Percentiles rank a stretch among this genome's conserved stretches.
phyloP scores from a whole-genome alignment of 2,329 filamentous ascomycete species.

The Pezicula carpinea region DNA sequence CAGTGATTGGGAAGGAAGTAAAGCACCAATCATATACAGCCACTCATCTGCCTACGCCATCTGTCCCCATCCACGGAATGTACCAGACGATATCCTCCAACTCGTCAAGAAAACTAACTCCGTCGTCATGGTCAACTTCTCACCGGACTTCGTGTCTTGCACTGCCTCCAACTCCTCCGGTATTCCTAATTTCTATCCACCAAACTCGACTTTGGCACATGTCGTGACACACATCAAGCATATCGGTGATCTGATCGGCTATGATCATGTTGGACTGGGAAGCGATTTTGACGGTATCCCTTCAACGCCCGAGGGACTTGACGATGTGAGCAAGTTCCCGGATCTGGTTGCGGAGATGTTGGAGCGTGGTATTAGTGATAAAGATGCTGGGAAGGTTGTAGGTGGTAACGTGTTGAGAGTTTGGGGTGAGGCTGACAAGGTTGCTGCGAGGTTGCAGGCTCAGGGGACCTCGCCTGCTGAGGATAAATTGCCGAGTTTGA shows the following conservation, averaged over 20 bases:
- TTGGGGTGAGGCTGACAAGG: conserved; percentile 72
- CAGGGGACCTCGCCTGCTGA: conserved; percentile 43
- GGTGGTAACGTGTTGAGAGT: conserved; percentile 81
- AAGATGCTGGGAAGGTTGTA: conserved; percentile 68
- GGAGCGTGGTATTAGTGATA: conserved; percentile 66
- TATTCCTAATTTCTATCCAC: conserved; percentile 61
- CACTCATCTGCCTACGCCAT: conserved; percentile 78
- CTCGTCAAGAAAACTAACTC: conserved; percentile 70
- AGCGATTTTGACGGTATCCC: conserved; percentile 83
- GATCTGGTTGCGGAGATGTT: conserved; percentile 73
- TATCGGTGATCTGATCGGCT: conserved; percentile 80
- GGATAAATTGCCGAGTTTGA: conserved; percentile 39
- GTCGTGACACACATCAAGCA: conserved; percentile 78
- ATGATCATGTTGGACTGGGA: conserved; percentile 81
- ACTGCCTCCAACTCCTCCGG: conserved; percentile 48
- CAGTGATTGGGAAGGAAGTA: conserved; percentile 62
- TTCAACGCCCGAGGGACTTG: conserved; percentile 64
- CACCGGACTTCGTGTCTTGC: conserved; percentile 78
- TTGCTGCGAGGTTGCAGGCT: conserved; percentile 62
- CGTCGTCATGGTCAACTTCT: conserved; percentile 89
- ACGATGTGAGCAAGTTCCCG: conserved; percentile 82
- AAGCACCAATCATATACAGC: conserved; percentile 81
- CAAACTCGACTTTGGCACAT: conserved; percentile 68
- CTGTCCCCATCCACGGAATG: conserved; percentile 87
- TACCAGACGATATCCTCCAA: conserved; percentile 76